Conservation (phyloP, 2,329 filamentous ascomycete species). For the Scytalidium sp. region DNA sequence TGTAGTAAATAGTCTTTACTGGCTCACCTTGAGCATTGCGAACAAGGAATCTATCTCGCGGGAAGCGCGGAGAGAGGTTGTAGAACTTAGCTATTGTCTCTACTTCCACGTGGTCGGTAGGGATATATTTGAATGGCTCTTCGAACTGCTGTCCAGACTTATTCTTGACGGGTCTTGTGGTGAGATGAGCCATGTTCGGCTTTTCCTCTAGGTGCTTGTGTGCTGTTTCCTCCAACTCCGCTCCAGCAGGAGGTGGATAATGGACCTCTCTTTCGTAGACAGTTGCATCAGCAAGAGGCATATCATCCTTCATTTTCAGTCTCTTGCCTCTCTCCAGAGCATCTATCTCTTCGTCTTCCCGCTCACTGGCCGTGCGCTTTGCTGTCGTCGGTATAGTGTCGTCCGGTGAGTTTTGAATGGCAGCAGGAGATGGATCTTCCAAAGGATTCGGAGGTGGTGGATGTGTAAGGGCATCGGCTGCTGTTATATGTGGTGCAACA, state of each 20-base stretch:
- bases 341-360: conserved; percentile 27
- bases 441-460: conserved; percentile 17
- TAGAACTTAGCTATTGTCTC: conserved; percentile 80
- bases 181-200: conserved; percentile 12
- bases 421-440: conserved; percentile 22
- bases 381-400: conserved; percentile 20
- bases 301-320: conserved; percentile 38
- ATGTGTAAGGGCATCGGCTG: conserved; percentile 22
- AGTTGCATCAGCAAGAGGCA: conserved; percentile 17
- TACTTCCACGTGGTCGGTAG: conserved; percentile 72
- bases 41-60: conserved; percentile 89
- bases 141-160: conserved; percentile 56
- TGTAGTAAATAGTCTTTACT: conserved; percentile 96
- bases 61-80: conserved; percentile 78
- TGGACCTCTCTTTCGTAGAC: conserved; percentile 28
- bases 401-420: conserved; percentile 28
- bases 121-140: conserved; percentile 92
- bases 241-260: conserved; percentile 28
- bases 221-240: conserved; percentile 24
- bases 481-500: conserved; percentile 27
- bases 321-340: conserved; percentile 37
- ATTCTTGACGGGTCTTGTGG: conserved; percentile 18
- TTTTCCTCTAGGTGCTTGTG: conserved; percentile 19
- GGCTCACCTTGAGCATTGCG: conserved; percentile 87
- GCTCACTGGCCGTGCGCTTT: conserved; percentile 30